Conservation (phyloP, 805 yeast genomes). For the Saturnispora serradocipensis region DNA sequence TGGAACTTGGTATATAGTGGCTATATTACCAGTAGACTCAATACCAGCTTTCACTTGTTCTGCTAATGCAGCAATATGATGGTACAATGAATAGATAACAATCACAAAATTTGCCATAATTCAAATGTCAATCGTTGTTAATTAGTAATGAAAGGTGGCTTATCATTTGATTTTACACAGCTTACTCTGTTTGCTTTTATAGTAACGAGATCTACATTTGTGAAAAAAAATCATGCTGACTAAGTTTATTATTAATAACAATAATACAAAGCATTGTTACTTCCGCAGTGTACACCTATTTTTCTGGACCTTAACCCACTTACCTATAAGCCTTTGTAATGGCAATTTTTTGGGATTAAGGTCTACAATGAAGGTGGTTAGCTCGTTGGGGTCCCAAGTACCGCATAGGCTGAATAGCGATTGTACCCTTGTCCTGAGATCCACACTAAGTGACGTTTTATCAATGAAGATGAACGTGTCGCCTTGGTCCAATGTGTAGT, state of each 20-base stretch:
- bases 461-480: not conserved
- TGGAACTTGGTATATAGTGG: conserved; percentile 64
- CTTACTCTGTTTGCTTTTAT: not conserved
- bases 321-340: not conserved
- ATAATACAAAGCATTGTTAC: not conserved
- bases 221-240: not conserved
- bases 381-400: not conserved
- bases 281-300: not conserved
- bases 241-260: not conserved
- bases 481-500: conserved; percentile 12
- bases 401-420: not conserved
- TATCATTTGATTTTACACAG: conserved; percentile 37
- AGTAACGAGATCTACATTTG: not conserved
- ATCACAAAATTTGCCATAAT: conserved; percentile 27
- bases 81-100: conserved; percentile 66
- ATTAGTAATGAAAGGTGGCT: conserved; percentile 29
- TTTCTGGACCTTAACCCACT: not conserved
- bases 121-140: not conserved
- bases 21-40: conserved; percentile 56
- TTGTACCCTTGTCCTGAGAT: not conserved
- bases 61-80: conserved; percentile 65
- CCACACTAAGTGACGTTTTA: not conserved
- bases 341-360: not conserved
- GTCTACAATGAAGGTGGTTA: not conserved
- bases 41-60: conserved; percentile 60